A percentile compares a stretch with the other conserved stretches of the same genome.
Conservation (phyloP, 305 asterid genomes). For the Euphrasia arctica region DNA sequence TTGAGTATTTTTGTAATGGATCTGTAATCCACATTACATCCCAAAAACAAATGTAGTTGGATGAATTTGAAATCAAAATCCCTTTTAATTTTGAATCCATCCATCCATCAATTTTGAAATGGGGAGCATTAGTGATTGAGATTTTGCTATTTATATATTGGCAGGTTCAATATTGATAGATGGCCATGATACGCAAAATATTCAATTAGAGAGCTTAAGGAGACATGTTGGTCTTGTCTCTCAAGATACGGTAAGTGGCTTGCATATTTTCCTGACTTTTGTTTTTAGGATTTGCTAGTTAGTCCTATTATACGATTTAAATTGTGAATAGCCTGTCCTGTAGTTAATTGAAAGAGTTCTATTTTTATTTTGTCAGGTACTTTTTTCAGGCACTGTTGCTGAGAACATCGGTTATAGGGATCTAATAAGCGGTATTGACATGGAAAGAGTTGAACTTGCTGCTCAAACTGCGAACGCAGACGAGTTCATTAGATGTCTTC, state of each 20-base stretch:
- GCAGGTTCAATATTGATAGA: constrained; percentile 73
- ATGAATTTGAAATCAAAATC: no score
- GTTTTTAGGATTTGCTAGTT: constrained; percentile 1
- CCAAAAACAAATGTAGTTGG: no score
- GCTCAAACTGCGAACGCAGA: constrained; percentile 89
- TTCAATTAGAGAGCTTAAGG: constrained; percentile 68
- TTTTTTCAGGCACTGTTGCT: constrained; percentile 80
- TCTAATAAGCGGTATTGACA: constrained; percentile 61
- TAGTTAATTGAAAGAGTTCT: background rate
- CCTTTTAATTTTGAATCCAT: no score
- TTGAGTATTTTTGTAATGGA: no score
- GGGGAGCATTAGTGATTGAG: constrained; percentile 13
- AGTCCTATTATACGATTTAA: no score
- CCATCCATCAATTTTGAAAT: background rate
- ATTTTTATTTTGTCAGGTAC: constrained; percentile 40
- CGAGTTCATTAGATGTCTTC: constrained; percentile 68
- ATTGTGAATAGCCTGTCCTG: no score
- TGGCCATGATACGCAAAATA: constrained; percentile 55
- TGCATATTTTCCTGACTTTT: constrained; percentile 11
- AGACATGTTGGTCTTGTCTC: constrained; percentile 80
- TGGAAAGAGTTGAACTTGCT: constrained; percentile 72
- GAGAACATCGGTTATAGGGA: constrained; percentile 93
- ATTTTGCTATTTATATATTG: constrained; percentile 20
- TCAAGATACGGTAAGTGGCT: constrained; percentile 62
- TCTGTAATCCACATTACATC: no score